Base-by-base conservation (phyloP, 2,329 filamentous ascomycete species). In the Aspergillus vadensis region DNA sequence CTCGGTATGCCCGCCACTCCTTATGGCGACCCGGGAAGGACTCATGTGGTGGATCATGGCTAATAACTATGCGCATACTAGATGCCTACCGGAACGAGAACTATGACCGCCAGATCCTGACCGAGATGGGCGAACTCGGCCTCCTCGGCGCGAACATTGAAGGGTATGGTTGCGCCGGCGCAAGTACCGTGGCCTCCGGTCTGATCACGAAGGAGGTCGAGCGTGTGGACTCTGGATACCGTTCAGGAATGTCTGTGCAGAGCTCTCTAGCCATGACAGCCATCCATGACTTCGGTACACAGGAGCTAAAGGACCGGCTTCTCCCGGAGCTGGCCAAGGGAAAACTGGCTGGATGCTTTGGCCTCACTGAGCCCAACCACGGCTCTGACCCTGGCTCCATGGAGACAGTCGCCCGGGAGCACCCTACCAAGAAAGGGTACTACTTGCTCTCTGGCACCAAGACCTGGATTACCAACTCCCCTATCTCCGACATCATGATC, bases 391-490 rank as follows among this genome's bases (percentile, higher is more conserved):
- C 92, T 5, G 92, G 92, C 14, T 91, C 89, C 38, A 94, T 97
- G 91, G 92, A 97, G 82, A 92, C 89, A 5, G 83, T 85, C 9
- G 93, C 92, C n/a, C 91, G 88, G 73, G 88, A 88, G 52, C 92
- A 97, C 73, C 91, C 92, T 5, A 88, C 86, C 7, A 93, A 93
- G 81, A 89, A 91, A 71, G 92, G 92, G 1, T 91, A 92, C 75
- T 90, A 89, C 69, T 85, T 88, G 47, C 79, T 97, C 38, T 91
- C 88, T 49, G 92, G 92, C 1, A 81, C 90, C 53, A 97, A 97
- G 82, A 97, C 93, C 0, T 97, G 92, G 92, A 97, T 97, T 74
- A 97, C 92, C 14, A 97, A 97, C 77, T 94, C 91, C 7, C 92
- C 92, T 3, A 96, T 97, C 69, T 86, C 92, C 1, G 91, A 96